Percentiles rank a stretch among this genome's conserved stretches.
phyloP scores from a whole-genome alignment of 495 filamentous ascomycete species.

The Penicillium cataractarum region DNA sequence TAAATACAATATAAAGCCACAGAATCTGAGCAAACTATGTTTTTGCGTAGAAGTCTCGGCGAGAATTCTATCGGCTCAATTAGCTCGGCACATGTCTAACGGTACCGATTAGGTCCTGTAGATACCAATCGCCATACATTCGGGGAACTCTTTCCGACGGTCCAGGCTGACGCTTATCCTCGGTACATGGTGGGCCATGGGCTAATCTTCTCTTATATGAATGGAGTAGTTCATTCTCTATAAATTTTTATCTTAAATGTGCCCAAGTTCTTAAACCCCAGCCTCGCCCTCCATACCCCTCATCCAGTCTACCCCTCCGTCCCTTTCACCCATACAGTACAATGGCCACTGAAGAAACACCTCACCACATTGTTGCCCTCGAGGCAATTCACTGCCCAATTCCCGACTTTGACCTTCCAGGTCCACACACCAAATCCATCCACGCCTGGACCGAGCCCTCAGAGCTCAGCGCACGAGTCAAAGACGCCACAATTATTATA shows the following conservation, averaged over 20 bases:
- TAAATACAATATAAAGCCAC: too few species aligned
- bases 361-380: conserved; percentile 50
- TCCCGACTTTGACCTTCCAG: conserved; percentile 43
- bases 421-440: conserved; percentile 34
- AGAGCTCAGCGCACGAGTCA: conserved; percentile 41
- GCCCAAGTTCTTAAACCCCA: background rate
- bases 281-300: background rate
- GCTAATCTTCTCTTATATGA: background rate
- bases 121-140: too few species aligned
- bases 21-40: too few species aligned
- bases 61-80: background rate
- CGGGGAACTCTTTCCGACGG: background rate
- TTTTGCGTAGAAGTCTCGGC: background rate
- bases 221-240: too few species aligned
- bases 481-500: conserved; percentile 54
- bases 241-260: background rate
- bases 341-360: background rate
- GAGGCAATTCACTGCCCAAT: conserved; percentile 50
- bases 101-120: too few species aligned
- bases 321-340: background rate
- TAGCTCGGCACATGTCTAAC: too few species aligned
- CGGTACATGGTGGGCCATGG: background rate
- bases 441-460: conserved; percentile 37
- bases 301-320: background rate
- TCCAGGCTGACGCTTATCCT: background rate